These are phyloP conservation scores for Echria macrotheca DNA, from an alignment of 495 filamentous ascomycete genomes.

Conservation along the genomic window DNA sequence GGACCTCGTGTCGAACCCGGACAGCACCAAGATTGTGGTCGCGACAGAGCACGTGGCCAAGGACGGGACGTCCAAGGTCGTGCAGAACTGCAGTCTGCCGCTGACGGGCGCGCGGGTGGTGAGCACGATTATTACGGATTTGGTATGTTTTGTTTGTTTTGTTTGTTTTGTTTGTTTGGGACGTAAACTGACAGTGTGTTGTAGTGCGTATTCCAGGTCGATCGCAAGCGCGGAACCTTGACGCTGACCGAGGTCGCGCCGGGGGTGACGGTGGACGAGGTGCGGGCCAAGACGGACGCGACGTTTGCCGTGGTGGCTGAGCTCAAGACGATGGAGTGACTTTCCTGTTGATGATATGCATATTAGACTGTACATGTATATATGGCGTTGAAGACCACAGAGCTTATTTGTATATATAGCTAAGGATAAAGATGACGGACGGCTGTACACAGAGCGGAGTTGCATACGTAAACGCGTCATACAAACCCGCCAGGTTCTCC, in stretches of 20 bases:
- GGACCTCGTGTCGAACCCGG: conserved; percentile 57
- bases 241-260: conserved; percentile 53
- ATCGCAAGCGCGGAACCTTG: conserved; percentile 43
- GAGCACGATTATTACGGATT: conserved; percentile 53
- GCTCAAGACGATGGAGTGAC: conserved; percentile 44
- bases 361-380: no score
- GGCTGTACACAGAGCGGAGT: no score
- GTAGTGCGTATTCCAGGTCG: conserved; percentile 54
- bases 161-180: conserved; percentile 14
- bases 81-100: conserved; percentile 51
- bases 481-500: no score
- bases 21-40: conserved; percentile 56
- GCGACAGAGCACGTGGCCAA: conserved; percentile 59
- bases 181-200: conserved; percentile 9
- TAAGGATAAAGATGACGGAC: no score
- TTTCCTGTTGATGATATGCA: no score
- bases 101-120: conserved; percentile 50
- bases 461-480: no score
- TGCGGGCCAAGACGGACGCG: conserved; percentile 51
- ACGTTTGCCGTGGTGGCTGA: conserved; percentile 45
- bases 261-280: conserved; percentile 48
- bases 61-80: conserved; percentile 54
- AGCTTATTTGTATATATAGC: no score
- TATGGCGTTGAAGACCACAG: no score
- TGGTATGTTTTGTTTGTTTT: conserved; percentile 32